Conservation (phyloP, 345 rosid species). For the Physaria fendleri region DNA sequence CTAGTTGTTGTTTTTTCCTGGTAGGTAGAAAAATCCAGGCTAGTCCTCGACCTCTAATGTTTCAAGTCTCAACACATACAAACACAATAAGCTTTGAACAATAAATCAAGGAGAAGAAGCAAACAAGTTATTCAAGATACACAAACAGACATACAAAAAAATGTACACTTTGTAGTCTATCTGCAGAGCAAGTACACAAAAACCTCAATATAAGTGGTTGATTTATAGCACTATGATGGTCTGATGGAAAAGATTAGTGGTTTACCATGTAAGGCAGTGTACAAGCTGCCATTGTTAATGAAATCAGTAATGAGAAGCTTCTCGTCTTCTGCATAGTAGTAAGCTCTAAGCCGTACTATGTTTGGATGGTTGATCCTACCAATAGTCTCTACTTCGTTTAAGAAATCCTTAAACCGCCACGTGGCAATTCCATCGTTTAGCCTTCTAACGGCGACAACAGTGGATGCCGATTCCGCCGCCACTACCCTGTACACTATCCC, state of each 20-base stretch:
- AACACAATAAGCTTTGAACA: constrained; percentile 6
- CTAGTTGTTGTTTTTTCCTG: not conserved
- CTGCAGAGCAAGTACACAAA: not conserved
- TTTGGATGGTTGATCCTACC: constrained; percentile 84
- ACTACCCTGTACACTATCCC: constrained; percentile 97
- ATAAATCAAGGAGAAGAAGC: constrained; percentile 9
- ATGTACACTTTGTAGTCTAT: not conserved
- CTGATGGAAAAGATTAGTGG: constrained; percentile 1
- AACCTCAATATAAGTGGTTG: not conserved
- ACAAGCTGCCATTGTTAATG: constrained; percentile 75
- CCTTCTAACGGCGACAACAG: constrained; percentile 82
- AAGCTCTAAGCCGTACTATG: constrained; percentile 75
- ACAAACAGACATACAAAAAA: constrained; percentile 12
- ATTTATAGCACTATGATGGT: too few relatives aligned
- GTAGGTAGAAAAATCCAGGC: not conserved
- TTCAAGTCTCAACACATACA: constrained; percentile 9
- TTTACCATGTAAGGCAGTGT: constrained; percentile 50
- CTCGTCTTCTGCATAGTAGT: constrained; percentile 92
- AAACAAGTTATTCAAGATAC: constrained; percentile 1
- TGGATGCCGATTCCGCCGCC: constrained; percentile 54
- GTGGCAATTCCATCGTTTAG: constrained; percentile 85
- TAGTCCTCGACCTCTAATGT: not conserved
- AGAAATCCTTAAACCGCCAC: constrained; percentile 70
- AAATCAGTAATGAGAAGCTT: constrained; percentile 88
- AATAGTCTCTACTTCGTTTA: constrained; percentile 68